These are phyloP conservation scores for Ophidiomyces ophidiicola DNA, from an alignment of 2,329 filamentous ascomycete species.

Conservation along the genomic window DNA sequence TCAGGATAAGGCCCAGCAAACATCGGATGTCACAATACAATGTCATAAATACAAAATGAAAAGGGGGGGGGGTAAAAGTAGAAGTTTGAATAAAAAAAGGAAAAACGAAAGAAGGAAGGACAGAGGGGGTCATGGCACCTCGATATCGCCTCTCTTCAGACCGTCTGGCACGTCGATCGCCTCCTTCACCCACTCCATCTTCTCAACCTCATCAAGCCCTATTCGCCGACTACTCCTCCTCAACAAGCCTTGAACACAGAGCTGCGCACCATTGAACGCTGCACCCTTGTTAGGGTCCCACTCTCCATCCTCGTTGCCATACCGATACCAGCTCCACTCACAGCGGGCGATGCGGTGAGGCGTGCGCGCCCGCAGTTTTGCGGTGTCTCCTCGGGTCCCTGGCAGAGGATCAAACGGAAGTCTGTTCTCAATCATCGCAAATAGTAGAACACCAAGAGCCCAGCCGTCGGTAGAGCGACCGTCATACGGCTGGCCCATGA, in stretches of 20 bases:
- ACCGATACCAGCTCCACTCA: slow-evolving; percentile 91
- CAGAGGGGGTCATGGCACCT: slow-evolving; percentile 27
- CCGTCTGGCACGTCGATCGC: slow-evolving; percentile 57
- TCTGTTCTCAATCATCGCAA: slow-evolving; percentile 83
- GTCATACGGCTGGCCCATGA: slow-evolving; percentile 90
- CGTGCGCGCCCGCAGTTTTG: slow-evolving; percentile 65
- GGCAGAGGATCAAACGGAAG: slow-evolving; percentile 86
- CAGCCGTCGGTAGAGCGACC: slow-evolving; percentile 85
- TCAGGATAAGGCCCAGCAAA: too few species aligned
- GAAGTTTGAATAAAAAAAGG: not conserved
- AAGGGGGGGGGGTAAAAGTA: not conserved
- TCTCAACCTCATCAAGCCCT: slow-evolving; percentile 59
- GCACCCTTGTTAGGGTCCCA: slow-evolving; percentile 59
- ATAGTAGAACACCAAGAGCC: slow-evolving; percentile 86
- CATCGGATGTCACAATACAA: too few species aligned
- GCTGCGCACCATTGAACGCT: slow-evolving; percentile 61
- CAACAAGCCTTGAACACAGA: slow-evolving; percentile 70
- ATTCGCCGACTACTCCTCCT: slow-evolving; percentile 71
- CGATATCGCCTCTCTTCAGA: slow-evolving; percentile 42
- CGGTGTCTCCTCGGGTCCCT: slow-evolving; percentile 57
- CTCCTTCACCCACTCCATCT: slow-evolving; percentile 60
- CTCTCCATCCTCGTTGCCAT: slow-evolving; percentile 70
- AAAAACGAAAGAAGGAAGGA: not conserved
- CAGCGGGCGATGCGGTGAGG: slow-evolving; percentile 90
- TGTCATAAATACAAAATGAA: too few species aligned